A percentile compares a stretch with the other conserved stretches of the same genome.
Evolutionary conservation across 1,284 basidiomycete genomes (phyloP).

Genomic region (Limonomyces culmigenus): DNA sequence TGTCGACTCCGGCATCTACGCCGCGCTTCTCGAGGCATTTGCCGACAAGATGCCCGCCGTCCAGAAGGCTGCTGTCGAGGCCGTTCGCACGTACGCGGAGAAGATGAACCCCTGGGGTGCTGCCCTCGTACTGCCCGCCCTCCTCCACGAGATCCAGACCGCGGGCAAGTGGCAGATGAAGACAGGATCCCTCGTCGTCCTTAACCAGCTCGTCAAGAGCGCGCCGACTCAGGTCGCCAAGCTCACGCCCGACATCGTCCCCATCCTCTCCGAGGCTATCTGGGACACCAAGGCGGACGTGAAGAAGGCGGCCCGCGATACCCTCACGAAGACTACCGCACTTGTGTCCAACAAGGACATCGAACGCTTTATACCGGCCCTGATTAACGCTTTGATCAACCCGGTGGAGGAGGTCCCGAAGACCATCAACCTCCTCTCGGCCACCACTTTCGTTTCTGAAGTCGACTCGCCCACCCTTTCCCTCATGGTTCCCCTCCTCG

Average conservation of each 20-base stretch:
- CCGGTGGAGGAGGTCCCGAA: conserved; percentile 98
- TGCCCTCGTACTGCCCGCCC: conserved; percentile 70
- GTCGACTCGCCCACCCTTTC: conserved; percentile 98
- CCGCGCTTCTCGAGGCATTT: conserved; percentile 78
- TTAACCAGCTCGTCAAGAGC: conserved; percentile 83
- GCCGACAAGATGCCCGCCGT: conserved; percentile 86
- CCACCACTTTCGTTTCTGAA: conserved; percentile 99
- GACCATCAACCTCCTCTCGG: conserved; percentile 91
- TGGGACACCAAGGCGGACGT: conserved; percentile 99
- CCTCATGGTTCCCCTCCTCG: conserved; percentile 94
- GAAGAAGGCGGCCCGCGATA: conserved; percentile 95
- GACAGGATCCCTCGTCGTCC: conserved; percentile 70
- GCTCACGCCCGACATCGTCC: conserved; percentile 93
- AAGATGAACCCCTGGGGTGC: conserved; percentile 87
- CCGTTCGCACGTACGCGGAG: conserved; percentile 67
- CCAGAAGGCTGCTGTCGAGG: conserved; percentile 73
- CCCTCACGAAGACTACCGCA: conserved; percentile 85
- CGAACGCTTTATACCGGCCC: conserved; percentile 93
- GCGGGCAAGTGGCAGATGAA: conserved; percentile 99
- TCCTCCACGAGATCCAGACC: conserved; percentile 90
- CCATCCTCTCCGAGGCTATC: conserved; percentile 89
- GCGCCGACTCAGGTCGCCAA: conserved; percentile 78
- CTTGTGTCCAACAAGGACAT: conserved; percentile 99
- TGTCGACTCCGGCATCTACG: conserved; percentile 73
- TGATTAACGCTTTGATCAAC: conserved; percentile 96